Percentiles rank a stretch among this genome's conserved stretches.
Evolutionary conservation across 73 alveolate species (phyloP).

Genomic region (Paramecium caudatum): DNA sequence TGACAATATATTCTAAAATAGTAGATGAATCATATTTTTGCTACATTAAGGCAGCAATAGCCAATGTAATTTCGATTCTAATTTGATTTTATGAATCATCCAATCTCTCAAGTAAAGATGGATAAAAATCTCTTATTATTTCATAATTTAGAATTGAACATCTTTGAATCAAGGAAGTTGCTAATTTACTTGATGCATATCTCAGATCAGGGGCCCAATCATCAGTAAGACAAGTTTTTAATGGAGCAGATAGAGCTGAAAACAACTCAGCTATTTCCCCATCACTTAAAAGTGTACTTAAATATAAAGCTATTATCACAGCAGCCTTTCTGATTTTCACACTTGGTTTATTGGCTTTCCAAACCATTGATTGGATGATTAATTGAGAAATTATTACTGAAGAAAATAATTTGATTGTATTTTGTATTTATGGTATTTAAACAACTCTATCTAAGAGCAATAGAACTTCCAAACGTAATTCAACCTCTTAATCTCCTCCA

Average conservation of each 20-base stretch:
- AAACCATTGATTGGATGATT: slow-evolving; percentile 85
- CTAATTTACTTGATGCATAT: slow-evolving; percentile 88
- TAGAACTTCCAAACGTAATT: slow-evolving; percentile 89
- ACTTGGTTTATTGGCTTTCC: slow-evolving; percentile 97
- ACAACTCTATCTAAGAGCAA: slow-evolving; percentile 84
- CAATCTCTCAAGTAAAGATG: slow-evolving; percentile 92
- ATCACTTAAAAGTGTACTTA: slow-evolving; percentile 85
- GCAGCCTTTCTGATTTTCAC: slow-evolving; percentile 97
- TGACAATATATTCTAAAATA: slow-evolving; percentile 93
- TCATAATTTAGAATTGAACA: slow-evolving; percentile 86
- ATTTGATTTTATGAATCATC: slow-evolving; percentile 97
- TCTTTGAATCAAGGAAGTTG: slow-evolving; percentile 80
- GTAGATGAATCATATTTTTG: slow-evolving; percentile 84
- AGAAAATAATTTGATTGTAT: slow-evolving; percentile 80
- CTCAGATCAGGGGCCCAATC: slow-evolving; percentile 98
- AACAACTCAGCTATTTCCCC: slow-evolving; percentile 85
- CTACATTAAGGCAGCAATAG: slow-evolving; percentile 84
- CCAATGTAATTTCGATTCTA: slow-evolving; percentile 89
- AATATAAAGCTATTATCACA: slow-evolving; percentile 77
- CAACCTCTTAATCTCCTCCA: slow-evolving; percentile 87
- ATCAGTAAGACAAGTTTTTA: slow-evolving; percentile 93
- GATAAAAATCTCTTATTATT: slow-evolving; percentile 90
- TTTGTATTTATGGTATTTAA: slow-evolving; percentile 78
- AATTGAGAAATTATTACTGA: slow-evolving; percentile 80
- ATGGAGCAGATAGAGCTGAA: slow-evolving; percentile 86